Evolutionary conservation across 495 filamentous ascomycete genomes (phyloP).

Genomic region (Aspergillus heteromorphus): DNA sequence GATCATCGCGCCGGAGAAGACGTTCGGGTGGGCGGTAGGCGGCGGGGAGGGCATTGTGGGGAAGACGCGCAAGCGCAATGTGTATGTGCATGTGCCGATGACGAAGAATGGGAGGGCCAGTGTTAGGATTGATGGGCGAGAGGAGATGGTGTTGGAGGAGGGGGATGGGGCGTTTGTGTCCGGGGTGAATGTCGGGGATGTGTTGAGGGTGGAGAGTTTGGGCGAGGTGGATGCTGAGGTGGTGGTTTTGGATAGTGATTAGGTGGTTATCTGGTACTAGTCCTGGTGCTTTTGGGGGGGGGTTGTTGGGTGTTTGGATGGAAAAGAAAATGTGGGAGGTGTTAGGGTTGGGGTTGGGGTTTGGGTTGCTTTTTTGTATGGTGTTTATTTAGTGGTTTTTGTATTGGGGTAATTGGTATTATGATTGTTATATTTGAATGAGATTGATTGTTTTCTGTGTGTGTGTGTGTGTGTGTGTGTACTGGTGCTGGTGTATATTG

Average conservation of each 20-base stretch:
- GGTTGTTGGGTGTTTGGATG: neutral
- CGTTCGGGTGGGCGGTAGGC: slow-evolving; percentile 59
- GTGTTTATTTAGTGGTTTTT: too few species aligned
- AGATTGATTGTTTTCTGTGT: too few species aligned
- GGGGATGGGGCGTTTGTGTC: slow-evolving; percentile 71
- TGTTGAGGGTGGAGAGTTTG: slow-evolving; percentile 54
- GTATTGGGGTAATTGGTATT: too few species aligned
- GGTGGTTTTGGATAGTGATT: slow-evolving; percentile 54
- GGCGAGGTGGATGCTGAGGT: slow-evolving; percentile 65
- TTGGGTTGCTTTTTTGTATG: too few species aligned
- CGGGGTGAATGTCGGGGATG: slow-evolving; percentile 51
- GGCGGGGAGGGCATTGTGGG: slow-evolving; percentile 36
- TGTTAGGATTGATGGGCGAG: slow-evolving; percentile 55
- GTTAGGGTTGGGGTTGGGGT: too few species aligned
- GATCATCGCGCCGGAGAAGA: slow-evolving; percentile 49
- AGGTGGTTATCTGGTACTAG: too few species aligned
- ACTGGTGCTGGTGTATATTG: too few species aligned
- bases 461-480: too few species aligned
- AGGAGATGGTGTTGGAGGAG: slow-evolving; percentile 58
- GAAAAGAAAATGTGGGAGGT: too few species aligned
- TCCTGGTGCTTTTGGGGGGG: too few species aligned
- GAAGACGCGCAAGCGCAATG: slow-evolving; percentile 52
- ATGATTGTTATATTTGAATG: too few species aligned
- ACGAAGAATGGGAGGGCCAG: slow-evolving; percentile 63
- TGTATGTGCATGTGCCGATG: slow-evolving; percentile 74